Evolutionary conservation across 306 rosid genomes (phyloP), one percentile per base, ranked within the genome.

Genomic region (Cicer chorassanicum): DNA sequence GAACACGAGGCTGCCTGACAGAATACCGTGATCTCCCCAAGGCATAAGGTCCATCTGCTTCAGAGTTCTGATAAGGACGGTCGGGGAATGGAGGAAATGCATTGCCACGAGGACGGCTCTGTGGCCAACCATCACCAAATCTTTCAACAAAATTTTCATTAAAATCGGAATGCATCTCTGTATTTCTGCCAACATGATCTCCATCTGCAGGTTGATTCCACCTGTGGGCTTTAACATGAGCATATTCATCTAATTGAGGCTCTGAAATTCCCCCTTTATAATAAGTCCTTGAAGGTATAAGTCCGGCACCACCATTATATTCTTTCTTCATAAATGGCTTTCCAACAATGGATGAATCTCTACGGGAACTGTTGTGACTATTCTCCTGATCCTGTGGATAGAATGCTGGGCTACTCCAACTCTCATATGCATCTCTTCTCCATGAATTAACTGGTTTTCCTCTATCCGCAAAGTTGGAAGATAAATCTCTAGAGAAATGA

Each of bases 1-100:
- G 93, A 82, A 94, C 98, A 43, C 97, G 94, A 56, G 98, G 98
- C 85, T 94, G 97, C 86, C 93, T 88, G 68, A 81, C 68, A 53
- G 97, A 78, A 81, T 88, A 88, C 14, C 97, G 86, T 55, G 96
- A 87, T 86, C 97, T 88, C 63, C 94, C 89, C 84, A 87, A 64
- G 62, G 87, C 82, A 82, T 83, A 91, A 64, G 91, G 76, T 62
- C 94, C 92, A 75, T 84, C 93, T 50, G 91, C 72, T 81, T 94
- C 97, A 70, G 93, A 76, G 70, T 78, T 91, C 19, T 85, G 85
- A 80, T 81, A 87, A 2, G 79, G 48, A 15, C 86, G 88, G 36
- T 93, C 97, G 8, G 91, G 81, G 59, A 88, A 88, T 45, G 82
- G 83, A 78, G 91, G 79, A 77, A 87, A 85, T 19, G 88, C 82